Evolutionary conservation across 2,329 filamentous ascomycete species (phyloP), one percentile per base, ranked within the genome.

Genomic region (Colletotrichum abscissum): DNA sequence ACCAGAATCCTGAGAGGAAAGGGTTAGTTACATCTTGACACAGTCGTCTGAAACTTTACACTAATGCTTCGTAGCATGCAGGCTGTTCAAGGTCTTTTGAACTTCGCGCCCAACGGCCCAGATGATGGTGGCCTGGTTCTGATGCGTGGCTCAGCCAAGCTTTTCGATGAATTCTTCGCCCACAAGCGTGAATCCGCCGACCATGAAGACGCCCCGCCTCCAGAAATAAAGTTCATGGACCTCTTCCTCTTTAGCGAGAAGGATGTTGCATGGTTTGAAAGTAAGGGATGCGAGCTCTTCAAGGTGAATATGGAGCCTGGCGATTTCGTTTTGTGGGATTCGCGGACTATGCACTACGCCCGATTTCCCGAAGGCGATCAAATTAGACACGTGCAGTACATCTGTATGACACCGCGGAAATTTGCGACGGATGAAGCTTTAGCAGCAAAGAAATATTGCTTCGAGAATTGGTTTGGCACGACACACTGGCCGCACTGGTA

Each of bases 111-210:
- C 1, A 84, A 84, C 54, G 86, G 86, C 1, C 81, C 81, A 1
- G 79, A 86, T 2, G 86, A 88, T 67, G 86, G 86, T 19, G 86
- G 85, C 1, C 75, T 88, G 9, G 81, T 87, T 46, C 75, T 86
- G 5, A 83, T 86, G 80, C 82, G 83, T 35, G 85, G 85, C 4
- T 83, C 81, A 6, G 75, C 80, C 9, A 83, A 82, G 56, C 78
- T 86, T 1, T 83, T 81, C 58, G 81, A 86, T 57, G 79, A 86
- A 73, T 88, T 86, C 80, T 87, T 86, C 76, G 77, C 80, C 3
- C 78, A 83, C 68, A 80, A 81, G 68, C 78, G 77, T 65, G 77
- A 79, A 63, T 75, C 55, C 28, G 71, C 64, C 60, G 76, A 75
- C 70, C 77, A 77, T 72, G 77, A 80, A 59, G 80, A 80, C 71